phyloP scores from a whole-genome alignment of 2,329 filamentous ascomycete genomes.

The Cordyceps militaris region DNA sequence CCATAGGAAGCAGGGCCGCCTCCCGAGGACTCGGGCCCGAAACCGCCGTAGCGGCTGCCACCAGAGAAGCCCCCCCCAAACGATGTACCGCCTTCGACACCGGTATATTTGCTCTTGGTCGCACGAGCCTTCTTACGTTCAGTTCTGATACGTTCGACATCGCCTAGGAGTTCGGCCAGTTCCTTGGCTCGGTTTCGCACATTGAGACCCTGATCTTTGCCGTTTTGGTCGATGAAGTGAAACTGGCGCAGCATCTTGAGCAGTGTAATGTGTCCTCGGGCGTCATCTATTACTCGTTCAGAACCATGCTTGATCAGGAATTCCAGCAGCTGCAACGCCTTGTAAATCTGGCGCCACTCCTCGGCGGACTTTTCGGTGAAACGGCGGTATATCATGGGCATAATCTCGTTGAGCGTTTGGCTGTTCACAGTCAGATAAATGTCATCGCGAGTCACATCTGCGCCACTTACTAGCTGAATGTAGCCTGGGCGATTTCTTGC shows the following conservation, averaged over 20 bases:
- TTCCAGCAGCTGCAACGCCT: conserved; percentile 91
- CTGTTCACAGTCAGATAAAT: conserved; percentile 39
- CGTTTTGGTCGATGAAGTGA: conserved; percentile 91
- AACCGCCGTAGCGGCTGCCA: conserved; percentile 71
- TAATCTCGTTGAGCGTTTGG: conserved; percentile 96
- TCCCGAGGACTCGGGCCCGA: conserved; percentile 75
- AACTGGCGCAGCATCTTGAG: conserved; percentile 98
- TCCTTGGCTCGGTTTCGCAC: conserved; percentile 96
- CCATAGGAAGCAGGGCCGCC: conserved; percentile 37
- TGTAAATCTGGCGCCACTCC: conserved; percentile 99
- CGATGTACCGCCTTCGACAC: conserved; percentile 75
- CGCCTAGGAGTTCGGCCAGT: conserved; percentile 83
- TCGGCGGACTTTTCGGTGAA: conserved; percentile 98
- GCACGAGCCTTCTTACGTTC: conserved; percentile 84
- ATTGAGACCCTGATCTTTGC: conserved; percentile 97
- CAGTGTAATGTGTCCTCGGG: conserved; percentile 86
- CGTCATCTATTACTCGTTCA: conserved; percentile 94
- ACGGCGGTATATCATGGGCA: conserved; percentile 99
- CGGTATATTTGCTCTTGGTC: conserved; percentile 91
- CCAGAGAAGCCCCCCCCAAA: conserved; percentile 52
- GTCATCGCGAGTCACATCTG: conserved; percentile 15
- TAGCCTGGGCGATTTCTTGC: conserved; percentile 97
- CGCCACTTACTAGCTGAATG: conserved; percentile 83
- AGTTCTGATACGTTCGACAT: conserved; percentile 78
- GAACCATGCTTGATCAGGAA: conserved; percentile 98